Base-by-base conservation (phyloP, 2,329 filamentous ascomycete genomes). In the Claviceps sp. region DNA sequence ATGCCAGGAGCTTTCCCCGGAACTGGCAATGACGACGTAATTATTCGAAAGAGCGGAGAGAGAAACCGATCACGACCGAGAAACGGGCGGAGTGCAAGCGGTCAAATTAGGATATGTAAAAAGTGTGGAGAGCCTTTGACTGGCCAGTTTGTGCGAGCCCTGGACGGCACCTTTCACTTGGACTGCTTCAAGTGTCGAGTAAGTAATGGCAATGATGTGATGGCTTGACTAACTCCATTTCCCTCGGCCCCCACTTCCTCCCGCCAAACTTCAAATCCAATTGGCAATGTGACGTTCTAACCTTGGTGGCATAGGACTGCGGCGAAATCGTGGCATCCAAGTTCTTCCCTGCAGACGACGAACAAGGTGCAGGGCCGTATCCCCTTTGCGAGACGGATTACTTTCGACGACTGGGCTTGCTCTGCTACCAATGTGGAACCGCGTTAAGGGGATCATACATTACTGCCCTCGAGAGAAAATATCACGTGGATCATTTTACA, bases 401-500 rank as follows among this genome's bases (percentile, higher is more conserved):
- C 68, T 98, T 98, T 69, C 81, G 89, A 61, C 82, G 93, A 54
- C 80, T 98, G 17, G 89, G 91, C 56, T 77, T 98, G 45, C 77
- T 98, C 44, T 98, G 93, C 68, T 87, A 87, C 67, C 84, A 93
- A 56, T 98, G 93, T 66, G 89, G 89, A 58, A 89, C 89, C 54
- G 93, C 93, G 47, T 78, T 98, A 19, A 85, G 93, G 56, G 93
- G 93, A 47, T 97, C 93, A 4, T 98, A 98, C 70, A 98, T 98
- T 64, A 98, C 93, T 16, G 93, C 93, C 3, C 78, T 98, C 51
- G 93, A 98, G 60, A 87, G 89, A 62, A 98, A 98, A 72, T 98
- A 98, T 68, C 93, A 96, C 69, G 95, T 98, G 59, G 91, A 97
- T 67, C 93, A 98, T 70, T 98, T 98, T 64, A 98, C 93, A 40